Percentiles rank a stretch among this genome's conserved stretches.
These are phyloP conservation scores for Hericium erinaceus DNA, from an alignment of 768 basidiomycete genomes.

Conservation along the genomic window DNA sequence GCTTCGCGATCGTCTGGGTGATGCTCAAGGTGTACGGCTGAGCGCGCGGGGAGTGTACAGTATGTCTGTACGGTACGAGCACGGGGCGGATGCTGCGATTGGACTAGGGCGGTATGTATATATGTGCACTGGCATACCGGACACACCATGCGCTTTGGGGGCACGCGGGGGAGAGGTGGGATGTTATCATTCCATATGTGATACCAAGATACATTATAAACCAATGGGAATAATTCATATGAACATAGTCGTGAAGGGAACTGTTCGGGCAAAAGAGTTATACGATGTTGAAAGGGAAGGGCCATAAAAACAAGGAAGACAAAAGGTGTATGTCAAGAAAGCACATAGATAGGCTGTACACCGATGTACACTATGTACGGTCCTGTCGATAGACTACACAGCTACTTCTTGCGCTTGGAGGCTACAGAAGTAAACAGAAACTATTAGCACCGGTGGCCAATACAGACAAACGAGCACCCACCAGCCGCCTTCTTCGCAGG, in stretches of 20 bases:
- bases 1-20: slow-evolving; percentile 10
- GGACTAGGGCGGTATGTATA: too few species aligned
- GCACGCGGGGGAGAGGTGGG: too few species aligned
- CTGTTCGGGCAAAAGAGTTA: background rate
- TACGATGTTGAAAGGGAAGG: too few species aligned
- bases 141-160: background rate
- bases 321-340: too few species aligned
- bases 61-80: too few species aligned
- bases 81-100: too few species aligned
- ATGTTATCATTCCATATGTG: background rate
- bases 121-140: background rate
- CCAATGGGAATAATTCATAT: background rate
- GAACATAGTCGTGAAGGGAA: background rate
- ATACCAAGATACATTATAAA: background rate
- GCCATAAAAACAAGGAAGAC: too few species aligned
- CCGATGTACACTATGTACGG: too few species aligned
- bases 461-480: slow-evolving; percentile 15
- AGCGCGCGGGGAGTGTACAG: background rate
- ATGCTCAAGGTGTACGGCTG: slow-evolving; percentile 9
- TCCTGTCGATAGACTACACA: background rate
- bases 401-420: slow-evolving; percentile 31
- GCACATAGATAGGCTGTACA: too few species aligned
- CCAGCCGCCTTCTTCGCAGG: slow-evolving; percentile 27
- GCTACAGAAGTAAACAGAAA: slow-evolving; percentile 13
- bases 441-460: background rate